A percentile compares a stretch with the other conserved stretches of the same genome.
These are phyloP conservation scores for Blastomyces parvus DNA, from an alignment of 2,329 filamentous ascomycete genomes.

Conservation along the genomic window DNA sequence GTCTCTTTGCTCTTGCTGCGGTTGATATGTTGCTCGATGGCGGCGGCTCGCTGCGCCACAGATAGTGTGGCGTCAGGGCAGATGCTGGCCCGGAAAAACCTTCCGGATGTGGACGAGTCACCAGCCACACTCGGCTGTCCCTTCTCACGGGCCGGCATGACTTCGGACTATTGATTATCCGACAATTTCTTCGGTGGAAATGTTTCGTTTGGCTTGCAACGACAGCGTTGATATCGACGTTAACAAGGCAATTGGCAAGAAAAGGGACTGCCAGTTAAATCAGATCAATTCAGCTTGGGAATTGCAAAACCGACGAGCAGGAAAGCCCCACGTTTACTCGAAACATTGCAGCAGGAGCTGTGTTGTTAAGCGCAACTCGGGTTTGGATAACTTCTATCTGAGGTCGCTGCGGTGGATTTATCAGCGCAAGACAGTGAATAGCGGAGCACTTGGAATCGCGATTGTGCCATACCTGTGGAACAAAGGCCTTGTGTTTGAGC, in stretches of 20 bases:
- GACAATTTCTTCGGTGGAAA: background rate
- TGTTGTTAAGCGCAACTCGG: background rate
- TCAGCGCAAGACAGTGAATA: background rate
- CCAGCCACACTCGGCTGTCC: background rate
- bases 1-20: constrained; percentile 9
- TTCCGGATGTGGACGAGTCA: background rate
- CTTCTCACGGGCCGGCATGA: background rate
- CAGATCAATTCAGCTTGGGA: background rate
- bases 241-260: background rate
- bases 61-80: constrained; percentile 12
- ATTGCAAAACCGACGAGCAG: too few species aligned
- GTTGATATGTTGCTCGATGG: constrained; percentile 18
- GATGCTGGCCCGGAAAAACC: constrained; percentile 4
- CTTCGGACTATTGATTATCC: constrained; percentile 3
- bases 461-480: background rate
- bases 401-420: background rate
- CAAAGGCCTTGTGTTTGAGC: background rate
- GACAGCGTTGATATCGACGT: background rate
- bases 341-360: background rate
- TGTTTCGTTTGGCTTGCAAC: background rate
- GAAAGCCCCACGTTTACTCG: background rate
- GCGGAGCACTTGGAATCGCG: background rate
- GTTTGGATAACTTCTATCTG: background rate
- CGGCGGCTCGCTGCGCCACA: constrained; percentile 19
- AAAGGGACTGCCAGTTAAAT: background rate